These are phyloP conservation scores for Aspergillus sojae DNA, from an alignment of 2,329 filamentous ascomycete genomes.

Conservation along the genomic window DNA sequence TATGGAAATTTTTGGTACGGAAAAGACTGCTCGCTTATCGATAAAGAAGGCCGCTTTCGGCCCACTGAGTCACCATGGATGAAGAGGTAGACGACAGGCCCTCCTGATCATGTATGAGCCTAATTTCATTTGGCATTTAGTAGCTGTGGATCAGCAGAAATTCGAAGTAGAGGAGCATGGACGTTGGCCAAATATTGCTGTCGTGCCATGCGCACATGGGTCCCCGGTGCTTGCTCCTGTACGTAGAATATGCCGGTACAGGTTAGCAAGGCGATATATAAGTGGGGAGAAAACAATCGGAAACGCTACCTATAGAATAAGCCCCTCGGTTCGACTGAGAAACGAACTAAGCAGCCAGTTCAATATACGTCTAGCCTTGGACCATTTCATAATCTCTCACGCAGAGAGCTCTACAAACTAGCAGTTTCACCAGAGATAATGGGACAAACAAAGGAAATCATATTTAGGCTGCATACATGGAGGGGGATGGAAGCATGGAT, in stretches of 20 bases:
- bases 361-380: background rate
- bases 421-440: background rate
- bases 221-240: background rate
- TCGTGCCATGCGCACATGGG: background rate
- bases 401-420: background rate
- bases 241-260: background rate
- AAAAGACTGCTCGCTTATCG: constrained; percentile 43
- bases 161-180: background rate
- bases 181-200: background rate
- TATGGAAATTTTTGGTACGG: constrained; percentile 27
- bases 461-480: constrained; percentile 31
- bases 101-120: background rate
- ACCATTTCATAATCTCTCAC: background rate
- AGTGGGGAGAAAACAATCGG: background rate
- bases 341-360: background rate
- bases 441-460: constrained; percentile 39
- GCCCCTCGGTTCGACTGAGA: background rate
- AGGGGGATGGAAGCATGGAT: constrained; percentile 21
- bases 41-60: constrained; percentile 40
- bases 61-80: constrained; percentile 10
- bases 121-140: background rate
- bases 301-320: background rate
- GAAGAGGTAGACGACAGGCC: background rate
- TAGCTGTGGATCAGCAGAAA: background rate
- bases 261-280: background rate